Conservation (phyloP, 1,284 basidiomycete species). For the Volvariella surrecta region DNA sequence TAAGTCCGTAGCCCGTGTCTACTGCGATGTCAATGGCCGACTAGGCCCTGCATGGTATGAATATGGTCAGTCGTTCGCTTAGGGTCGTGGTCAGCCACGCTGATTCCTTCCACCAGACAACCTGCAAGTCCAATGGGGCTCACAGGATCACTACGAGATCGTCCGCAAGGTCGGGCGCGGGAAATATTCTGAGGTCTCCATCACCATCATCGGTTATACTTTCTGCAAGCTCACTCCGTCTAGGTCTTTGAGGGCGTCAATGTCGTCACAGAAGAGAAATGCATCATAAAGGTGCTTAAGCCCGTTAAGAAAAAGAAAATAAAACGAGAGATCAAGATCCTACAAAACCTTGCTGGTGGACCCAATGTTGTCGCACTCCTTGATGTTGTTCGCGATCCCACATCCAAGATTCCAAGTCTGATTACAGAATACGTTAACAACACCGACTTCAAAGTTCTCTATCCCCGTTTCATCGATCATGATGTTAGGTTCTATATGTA, state of each 20-base stretch:
- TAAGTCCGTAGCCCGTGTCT: conserved; percentile 69
- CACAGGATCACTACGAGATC: conserved; percentile 98
- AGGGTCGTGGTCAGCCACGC: conserved; percentile 13
- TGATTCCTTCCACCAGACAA: conserved; percentile 50
- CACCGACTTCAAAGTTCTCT: conserved; percentile 96
- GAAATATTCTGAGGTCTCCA: conserved; percentile 87
- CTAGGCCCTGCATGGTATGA: conserved; percentile 75
- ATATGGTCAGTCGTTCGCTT: conserved; percentile 46
- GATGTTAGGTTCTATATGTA: conserved; percentile 97
- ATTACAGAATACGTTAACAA: conserved; percentile 99
- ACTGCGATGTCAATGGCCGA: conserved; percentile 65
- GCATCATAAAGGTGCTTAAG: conserved; percentile 98
- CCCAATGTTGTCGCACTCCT: conserved; percentile 86
- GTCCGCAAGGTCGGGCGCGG: conserved; percentile 95
- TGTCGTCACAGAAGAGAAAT: conserved; percentile 88
- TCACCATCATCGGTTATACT: conserved; percentile 4
- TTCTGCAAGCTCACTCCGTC: conserved; percentile 9
- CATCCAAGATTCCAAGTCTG: conserved; percentile 95
- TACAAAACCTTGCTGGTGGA: conserved; percentile 94
- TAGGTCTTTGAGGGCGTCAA: conserved; percentile 98
- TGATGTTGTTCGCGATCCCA: conserved; percentile 91
- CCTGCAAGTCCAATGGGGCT: conserved; percentile 89
- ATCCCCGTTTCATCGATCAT: conserved; percentile 90
- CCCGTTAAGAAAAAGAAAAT: conserved; percentile 99
- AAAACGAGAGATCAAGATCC: conserved; percentile 98